Conservation (phyloP, 192 early-diverging fungal genomes). For the Coemansia sp. region DNA sequence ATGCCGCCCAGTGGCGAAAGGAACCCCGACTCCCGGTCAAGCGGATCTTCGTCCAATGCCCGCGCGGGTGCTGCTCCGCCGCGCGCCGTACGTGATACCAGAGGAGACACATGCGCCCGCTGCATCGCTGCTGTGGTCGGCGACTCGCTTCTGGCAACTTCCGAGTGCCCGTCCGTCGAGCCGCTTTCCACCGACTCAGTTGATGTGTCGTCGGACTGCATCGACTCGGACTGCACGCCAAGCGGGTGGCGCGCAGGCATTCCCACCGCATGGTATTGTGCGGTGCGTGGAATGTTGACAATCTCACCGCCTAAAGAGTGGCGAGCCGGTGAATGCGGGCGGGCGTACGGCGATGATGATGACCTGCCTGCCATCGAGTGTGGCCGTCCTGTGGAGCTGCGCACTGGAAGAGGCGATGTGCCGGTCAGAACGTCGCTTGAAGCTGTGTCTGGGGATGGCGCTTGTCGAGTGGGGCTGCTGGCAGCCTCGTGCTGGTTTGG, state of each 20-base stretch:
- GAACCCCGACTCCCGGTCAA: slow-evolving; percentile 9
- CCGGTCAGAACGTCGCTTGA: slow-evolving; percentile 20
- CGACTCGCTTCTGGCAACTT: not conserved
- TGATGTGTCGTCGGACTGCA: slow-evolving; percentile 35
- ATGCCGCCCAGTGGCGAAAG: slow-evolving; percentile 25
- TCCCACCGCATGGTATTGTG: slow-evolving; percentile 51
- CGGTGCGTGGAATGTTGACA: slow-evolving; percentile 49
- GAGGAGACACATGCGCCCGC: not conserved
- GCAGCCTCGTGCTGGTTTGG: not conserved
- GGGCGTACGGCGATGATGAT: slow-evolving; percentile 29
- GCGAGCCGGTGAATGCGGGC: slow-evolving; percentile 8
- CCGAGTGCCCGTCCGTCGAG: slow-evolving; percentile 8
- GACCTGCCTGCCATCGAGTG: slow-evolving; percentile 14
- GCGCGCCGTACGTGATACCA: not conserved
- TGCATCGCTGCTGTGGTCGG: slow-evolving; percentile 9
- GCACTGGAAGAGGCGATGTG: slow-evolving; percentile 31
- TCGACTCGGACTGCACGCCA: slow-evolving; percentile 40
- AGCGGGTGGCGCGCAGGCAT: slow-evolving; percentile 53
- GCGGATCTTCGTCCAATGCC: not conserved
- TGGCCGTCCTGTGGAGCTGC: slow-evolving; percentile 9
- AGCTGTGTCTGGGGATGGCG: not conserved
- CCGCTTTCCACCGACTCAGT: slow-evolving; percentile 32
- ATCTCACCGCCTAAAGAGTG: slow-evolving; percentile 20
- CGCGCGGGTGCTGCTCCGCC: not conserved
- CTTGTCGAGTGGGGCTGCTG: not conserved